Conservation (phyloP, 352 stramenopile genomes). For the Phytophthora meadii region DNA sequence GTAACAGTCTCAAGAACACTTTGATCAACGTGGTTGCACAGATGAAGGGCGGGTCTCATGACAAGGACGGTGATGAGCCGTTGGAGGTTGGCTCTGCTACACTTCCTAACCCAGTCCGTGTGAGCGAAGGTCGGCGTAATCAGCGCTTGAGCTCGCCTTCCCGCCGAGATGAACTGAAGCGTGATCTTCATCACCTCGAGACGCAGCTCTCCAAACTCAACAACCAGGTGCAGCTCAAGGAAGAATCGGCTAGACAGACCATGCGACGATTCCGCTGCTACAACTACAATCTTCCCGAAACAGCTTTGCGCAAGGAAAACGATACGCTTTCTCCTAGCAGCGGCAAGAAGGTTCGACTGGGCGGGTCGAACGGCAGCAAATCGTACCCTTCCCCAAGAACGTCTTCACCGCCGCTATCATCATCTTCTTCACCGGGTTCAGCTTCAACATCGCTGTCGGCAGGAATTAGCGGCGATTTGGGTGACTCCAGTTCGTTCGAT, state of each 20-base stretch:
- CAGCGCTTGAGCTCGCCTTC: slow-evolving; percentile 37
- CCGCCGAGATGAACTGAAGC: slow-evolving; percentile 61
- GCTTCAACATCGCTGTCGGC: slow-evolving; percentile 39
- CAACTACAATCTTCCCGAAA: slow-evolving; percentile 85
- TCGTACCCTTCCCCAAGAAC: slow-evolving; percentile 41
- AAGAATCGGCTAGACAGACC: slow-evolving; percentile 60
- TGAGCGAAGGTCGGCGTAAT: slow-evolving; percentile 32
- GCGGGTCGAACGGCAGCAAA: slow-evolving; percentile 22
- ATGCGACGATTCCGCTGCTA: slow-evolving; percentile 78
- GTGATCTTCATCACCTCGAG: slow-evolving; percentile 64
- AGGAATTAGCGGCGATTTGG: slow-evolving; percentile 24
- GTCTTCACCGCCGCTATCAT: slow-evolving; percentile 43
- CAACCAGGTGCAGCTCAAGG: slow-evolving; percentile 69
- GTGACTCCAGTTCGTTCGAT: slow-evolving; percentile 30
- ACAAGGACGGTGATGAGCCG: slow-evolving; percentile 39
- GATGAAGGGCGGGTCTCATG: slow-evolving; percentile 49
- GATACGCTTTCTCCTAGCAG: slow-evolving; percentile 56
- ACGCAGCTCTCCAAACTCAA: slow-evolving; percentile 68
- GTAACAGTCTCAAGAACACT: slow-evolving; percentile 73
- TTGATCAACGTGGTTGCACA: slow-evolving; percentile 72
- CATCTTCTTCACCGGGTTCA: slow-evolving; percentile 39
- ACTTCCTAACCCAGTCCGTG: slow-evolving; percentile 38
- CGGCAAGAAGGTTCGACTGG: slow-evolving; percentile 29
- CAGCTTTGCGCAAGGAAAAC: slow-evolving; percentile 49
- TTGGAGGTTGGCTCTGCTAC: slow-evolving; percentile 41